Conservation (phyloP, 768 basidiomycete species). For the Boletus pseudo-olivaceus region DNA sequence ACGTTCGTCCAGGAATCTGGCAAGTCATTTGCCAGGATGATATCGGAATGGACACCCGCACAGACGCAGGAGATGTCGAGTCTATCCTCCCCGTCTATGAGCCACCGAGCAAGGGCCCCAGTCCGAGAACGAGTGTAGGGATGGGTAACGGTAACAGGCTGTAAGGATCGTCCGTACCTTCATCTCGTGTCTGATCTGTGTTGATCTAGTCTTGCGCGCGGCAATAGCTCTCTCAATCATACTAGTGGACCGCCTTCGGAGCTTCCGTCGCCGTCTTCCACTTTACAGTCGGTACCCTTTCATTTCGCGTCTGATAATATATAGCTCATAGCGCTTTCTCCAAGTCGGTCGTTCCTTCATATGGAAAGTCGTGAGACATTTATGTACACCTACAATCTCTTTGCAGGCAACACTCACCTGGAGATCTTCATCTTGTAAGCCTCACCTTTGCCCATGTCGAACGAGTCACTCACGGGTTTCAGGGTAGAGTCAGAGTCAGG, state of each 20-base stretch:
- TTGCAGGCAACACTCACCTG: slow-evolving; percentile 41
- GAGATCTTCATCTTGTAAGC: slow-evolving; percentile 53
- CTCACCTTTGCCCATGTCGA: not conserved
- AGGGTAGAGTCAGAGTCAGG: slow-evolving; percentile 31
- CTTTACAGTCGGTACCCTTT: slow-evolving; percentile 11
- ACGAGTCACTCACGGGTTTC: slow-evolving; percentile 6
- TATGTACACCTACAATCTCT: slow-evolving; percentile 48
- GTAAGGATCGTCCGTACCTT: slow-evolving; percentile 2
- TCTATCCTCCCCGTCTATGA: slow-evolving; percentile 24
- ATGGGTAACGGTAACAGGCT: not conserved
- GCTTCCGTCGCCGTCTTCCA: not conserved
- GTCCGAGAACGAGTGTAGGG: not conserved
- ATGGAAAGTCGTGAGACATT: slow-evolving; percentile 21
- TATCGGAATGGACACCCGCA: not conserved
- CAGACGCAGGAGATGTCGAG: slow-evolving; percentile 7
- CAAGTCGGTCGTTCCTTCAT: slow-evolving; percentile 23
- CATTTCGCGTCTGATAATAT: not conserved
- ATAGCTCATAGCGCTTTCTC: slow-evolving; percentile 5
- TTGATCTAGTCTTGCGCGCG: not conserved
- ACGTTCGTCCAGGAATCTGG: slow-evolving; percentile 21
- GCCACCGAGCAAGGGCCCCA: not conserved
- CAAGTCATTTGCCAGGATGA: slow-evolving; percentile 19
- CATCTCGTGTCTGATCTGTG: not conserved
- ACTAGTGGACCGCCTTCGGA: slow-evolving; percentile 8
- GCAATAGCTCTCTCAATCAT: slow-evolving; percentile 3